Percentiles rank a stretch among this genome's conserved stretches.
phyloP scores from a whole-genome alignment of 768 basidiomycete genomes.

The Lentinula sp. region DNA sequence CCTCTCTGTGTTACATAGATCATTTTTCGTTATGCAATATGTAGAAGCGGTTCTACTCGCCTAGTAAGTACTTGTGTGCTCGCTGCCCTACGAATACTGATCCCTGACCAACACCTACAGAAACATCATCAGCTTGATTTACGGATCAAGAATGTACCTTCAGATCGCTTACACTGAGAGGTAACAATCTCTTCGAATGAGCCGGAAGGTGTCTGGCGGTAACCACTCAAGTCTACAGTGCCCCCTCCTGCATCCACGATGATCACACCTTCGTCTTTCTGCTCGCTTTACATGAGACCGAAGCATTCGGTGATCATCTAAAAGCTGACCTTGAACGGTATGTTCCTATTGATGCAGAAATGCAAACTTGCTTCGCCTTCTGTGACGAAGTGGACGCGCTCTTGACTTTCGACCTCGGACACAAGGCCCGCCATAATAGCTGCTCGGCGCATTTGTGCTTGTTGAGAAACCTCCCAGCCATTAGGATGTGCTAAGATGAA shows the following conservation, averaged over 20 bases:
- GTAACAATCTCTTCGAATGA: conserved; percentile 32
- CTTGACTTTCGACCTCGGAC: conserved; percentile 29
- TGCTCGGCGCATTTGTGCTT: conserved; percentile 49
- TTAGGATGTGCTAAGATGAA: conserved; percentile 59
- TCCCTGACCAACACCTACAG: background rate
- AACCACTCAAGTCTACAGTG: conserved; percentile 37
- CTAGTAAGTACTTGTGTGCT: background rate
- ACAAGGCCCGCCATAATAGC: conserved; percentile 50
- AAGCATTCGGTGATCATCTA: background rate
- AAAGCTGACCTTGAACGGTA: conserved; percentile 6
- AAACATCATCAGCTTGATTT: background rate
- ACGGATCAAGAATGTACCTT: background rate
- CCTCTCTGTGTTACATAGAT: conserved; percentile 7
- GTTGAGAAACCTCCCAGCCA: conserved; percentile 60
- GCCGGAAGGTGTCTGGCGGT: conserved; percentile 16
- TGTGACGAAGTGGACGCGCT: conserved; percentile 48
- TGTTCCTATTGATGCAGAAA: conserved; percentile 42
- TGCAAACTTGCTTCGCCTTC: conserved; percentile 62
- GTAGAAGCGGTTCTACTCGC: background rate
- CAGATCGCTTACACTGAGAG: conserved; percentile 22
- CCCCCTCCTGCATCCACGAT: conserved; percentile 49
- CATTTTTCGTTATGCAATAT: background rate
- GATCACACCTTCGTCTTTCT: conserved; percentile 24
- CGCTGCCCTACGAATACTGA: background rate
- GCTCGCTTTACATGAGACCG: background rate